phyloP scores from a whole-genome alignment of 805 yeast genomes.

The Sungouiella blattae region DNA sequence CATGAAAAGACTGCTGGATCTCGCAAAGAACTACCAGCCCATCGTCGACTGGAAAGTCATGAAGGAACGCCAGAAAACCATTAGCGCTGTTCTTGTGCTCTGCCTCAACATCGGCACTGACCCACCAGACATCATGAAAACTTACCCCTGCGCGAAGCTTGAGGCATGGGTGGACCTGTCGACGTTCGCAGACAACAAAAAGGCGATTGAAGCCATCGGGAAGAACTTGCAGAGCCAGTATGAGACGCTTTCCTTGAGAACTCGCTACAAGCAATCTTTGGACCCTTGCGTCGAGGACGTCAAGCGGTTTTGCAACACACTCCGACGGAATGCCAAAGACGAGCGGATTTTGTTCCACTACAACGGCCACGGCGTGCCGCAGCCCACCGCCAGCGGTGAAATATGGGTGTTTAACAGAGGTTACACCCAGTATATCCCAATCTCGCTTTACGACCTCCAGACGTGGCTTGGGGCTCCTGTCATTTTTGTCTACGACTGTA shows the following conservation, averaged over 20 bases:
- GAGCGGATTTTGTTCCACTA: conserved; percentile 92
- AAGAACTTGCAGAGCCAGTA: conserved; percentile 84
- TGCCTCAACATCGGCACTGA: conserved; percentile 94
- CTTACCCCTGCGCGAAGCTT: conserved; percentile 85
- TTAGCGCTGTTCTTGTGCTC: conserved; percentile 85
- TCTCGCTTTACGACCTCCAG: conserved; percentile 89
- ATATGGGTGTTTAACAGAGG: conserved; percentile 98
- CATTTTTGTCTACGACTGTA: conserved; percentile 90
- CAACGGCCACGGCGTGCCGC: conserved; percentile 98
- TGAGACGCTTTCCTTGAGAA: conserved; percentile 81
- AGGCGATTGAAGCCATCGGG: conserved; percentile 89
- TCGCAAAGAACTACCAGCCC: conserved; percentile 56
- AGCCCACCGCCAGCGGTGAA: conserved; percentile 93
- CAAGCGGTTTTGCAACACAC: conserved; percentile 82
- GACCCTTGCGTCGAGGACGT: conserved; percentile 97
- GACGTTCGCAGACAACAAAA: conserved; percentile 75
- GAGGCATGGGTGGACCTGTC: conserved; percentile 96
- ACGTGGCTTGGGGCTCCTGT: conserved; percentile 99
- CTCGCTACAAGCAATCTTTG: conserved; percentile 83
- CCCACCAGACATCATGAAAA: conserved; percentile 92
- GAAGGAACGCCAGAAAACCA: conserved; percentile 87
- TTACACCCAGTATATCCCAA: conserved; percentile 96
- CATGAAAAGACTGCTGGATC: conserved; percentile 41
- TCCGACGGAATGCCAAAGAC: conserved; percentile 87
- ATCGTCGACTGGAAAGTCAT: conserved; percentile 88